Evolutionary conservation across 345 rosid species (phyloP).

Genomic region (Euphorbia pulcherrima): DNA sequence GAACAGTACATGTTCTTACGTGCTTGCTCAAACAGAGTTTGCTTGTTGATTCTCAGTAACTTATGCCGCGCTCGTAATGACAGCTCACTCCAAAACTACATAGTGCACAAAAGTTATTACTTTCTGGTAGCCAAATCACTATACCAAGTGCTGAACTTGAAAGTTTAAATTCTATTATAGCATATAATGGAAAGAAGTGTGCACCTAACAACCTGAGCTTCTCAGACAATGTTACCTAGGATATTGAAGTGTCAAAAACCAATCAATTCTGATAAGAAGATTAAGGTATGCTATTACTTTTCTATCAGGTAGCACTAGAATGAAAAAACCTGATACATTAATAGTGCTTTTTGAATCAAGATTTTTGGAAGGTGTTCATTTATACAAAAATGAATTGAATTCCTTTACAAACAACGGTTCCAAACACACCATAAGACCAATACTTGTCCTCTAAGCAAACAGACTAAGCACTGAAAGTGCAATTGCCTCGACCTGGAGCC

Average conservation of each 20-base stretch:
- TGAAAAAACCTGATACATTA: not conserved
- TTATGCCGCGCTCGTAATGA: conserved; percentile 54
- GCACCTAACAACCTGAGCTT: conserved; percentile 7
- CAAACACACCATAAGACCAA: too few relatives aligned
- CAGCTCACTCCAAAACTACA: conserved; percentile 83
- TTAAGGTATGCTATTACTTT: not conserved
- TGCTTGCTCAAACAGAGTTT: conserved; percentile 83
- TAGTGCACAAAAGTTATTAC: conserved; percentile 19
- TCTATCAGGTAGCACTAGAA: not conserved
- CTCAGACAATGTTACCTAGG: not conserved
- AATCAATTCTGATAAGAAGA: not conserved
- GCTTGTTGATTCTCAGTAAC: conserved; percentile 85
- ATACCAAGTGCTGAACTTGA: not conserved
- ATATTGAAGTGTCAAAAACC: not conserved
- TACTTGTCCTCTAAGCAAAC: conserved; percentile 8
- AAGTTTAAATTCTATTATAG: not conserved
- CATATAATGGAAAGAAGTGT: not conserved
- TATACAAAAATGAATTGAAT: too few relatives aligned
- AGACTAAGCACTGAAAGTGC: conserved; percentile 2
- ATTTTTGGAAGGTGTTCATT: too few relatives aligned
- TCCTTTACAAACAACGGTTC: too few relatives aligned
- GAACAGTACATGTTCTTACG: conserved; percentile 97
- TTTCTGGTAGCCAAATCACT: conserved; percentile 9
- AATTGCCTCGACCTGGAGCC: conserved; percentile 5
- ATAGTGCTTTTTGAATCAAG: too few relatives aligned